Base-by-base conservation (phyloP, 1,139 yeast species). In the Keqinozyma sinolaborantium region DNA sequence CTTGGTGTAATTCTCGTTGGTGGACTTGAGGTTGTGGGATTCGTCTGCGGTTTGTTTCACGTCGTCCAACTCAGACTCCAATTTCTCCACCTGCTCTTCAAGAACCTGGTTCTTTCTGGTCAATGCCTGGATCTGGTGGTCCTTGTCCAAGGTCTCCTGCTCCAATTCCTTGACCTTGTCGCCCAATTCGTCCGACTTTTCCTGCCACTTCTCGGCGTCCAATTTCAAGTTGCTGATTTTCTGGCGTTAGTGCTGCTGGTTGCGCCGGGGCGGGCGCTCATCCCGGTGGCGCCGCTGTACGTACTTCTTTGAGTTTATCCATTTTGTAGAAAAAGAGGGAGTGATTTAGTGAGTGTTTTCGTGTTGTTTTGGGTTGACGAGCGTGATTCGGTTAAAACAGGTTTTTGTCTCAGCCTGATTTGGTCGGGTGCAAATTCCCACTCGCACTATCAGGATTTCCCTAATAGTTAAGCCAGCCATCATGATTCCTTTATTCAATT, bases 131-230 rank as follows among this genome's bases (percentile, higher is more conserved):
- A 92, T 87, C 62, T 86, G 95, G 71, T 94, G 92, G 60, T 92
- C 98, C 70, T 90, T 90, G 50, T 86, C 92, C 47, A 85, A 73
- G 58, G 76, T 74, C 54, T 88, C 96, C 66, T 88, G 96, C 64
- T 92, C 97, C 60, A 90, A 75, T 54, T 76, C 83, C 74, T 90
- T 92, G 68, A 85, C 79, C 60, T 81, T 81, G 44, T 74, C 80
- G 39, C 79, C 64, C 52, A 86, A 77, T 52, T 85, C 96, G 54
- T 92, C 98, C 41, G 94, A 83, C 72, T 88, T 86, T 62, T 87
- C 96, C 71, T 90, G 96, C 85, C 97, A 95, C 53, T 83, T 72
- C 71, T 94, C 99, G 47, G 96, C 90, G 60, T 92, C 98, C 53
- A 85, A 73, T 69, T 90, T 90, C 64, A 92, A 80, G 67, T 81